phyloP scores from a whole-genome alignment of 805 yeast genomes.

The Grigorovia humatica region DNA sequence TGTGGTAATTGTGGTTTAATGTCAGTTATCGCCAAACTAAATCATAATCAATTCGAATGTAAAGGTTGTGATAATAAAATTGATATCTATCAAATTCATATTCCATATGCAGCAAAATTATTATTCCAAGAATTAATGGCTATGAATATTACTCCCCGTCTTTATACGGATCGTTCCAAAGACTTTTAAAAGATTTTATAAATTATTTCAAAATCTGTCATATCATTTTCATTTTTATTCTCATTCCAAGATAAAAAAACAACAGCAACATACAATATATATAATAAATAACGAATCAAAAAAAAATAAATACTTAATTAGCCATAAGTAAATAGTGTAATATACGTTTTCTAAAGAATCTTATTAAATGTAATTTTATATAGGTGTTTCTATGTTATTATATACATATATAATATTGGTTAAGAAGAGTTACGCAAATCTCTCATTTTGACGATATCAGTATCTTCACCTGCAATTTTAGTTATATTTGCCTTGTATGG shows the following conservation, averaged over 20 bases:
- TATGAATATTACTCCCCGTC: conserved; percentile 97
- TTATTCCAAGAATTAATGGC: conserved; percentile 93
- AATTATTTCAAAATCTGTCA: too few species aligned
- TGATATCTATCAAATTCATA: conserved; percentile 94
- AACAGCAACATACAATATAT: conserved; percentile 1
- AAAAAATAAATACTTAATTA: neutral
- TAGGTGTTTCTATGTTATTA: neutral
- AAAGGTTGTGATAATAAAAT: conserved; percentile 76
- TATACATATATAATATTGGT: neutral
- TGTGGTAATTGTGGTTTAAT: conserved; percentile 90
- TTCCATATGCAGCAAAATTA: conserved; percentile 97
- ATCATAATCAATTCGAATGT: conserved; percentile 98
- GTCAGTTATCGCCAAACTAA: conserved; percentile 96
- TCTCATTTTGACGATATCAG: conserved; percentile 29
- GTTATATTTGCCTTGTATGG: conserved; percentile 77
- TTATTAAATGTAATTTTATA: neutral
- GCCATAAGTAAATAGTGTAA: conserved; percentile 3
- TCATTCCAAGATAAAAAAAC: too few species aligned
- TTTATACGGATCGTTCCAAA: conserved; percentile 80
- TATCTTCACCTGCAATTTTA: conserved; percentile 76
- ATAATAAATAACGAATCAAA: neutral
- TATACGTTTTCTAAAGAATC: conserved; percentile 1
- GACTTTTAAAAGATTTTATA: conserved; percentile 17
- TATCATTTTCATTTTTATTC: neutral
- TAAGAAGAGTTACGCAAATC: neutral